Evolutionary conservation across 139 green algal genomes (phyloP).

Genomic region (Zygnema cylindricum): DNA sequence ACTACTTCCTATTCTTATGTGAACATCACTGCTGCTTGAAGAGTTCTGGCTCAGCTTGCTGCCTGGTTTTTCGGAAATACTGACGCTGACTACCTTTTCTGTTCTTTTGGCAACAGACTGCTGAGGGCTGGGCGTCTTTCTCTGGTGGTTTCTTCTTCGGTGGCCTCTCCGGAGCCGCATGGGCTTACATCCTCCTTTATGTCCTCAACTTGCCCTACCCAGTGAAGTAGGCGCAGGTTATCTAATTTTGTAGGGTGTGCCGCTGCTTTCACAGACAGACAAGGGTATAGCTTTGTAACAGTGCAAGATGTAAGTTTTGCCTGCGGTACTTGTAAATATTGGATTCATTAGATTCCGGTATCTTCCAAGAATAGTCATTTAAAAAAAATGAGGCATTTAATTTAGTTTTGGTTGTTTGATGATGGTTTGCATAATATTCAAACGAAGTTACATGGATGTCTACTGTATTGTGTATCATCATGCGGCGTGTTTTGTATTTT

Average conservation of each 20-base stretch:
- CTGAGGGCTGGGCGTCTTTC: conserved; percentile 88
- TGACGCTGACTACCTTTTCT: conserved; percentile 1
- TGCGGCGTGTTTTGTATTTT: no score
- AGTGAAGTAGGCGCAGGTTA: conserved; percentile 28
- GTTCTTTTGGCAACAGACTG: conserved; percentile 67
- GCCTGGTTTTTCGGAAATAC: no score
- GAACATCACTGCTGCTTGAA: no score
- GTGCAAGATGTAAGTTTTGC: not conserved
- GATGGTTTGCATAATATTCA: no score
- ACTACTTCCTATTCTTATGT: no score
- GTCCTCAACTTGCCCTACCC: conserved; percentile 45
- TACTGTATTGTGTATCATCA: no score
- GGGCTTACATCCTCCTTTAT: conserved; percentile 80
- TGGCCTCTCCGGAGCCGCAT: conserved; percentile 88
- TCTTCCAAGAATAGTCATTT: not conserved
- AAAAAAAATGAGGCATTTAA: not conserved
- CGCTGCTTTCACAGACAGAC: no score
- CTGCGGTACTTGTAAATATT: conserved; percentile 1
- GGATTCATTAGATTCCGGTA: conserved; percentile 2
- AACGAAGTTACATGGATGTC: no score
- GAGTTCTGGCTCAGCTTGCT: no score
- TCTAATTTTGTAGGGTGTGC: not conserved
- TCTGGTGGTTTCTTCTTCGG: conserved; percentile 88
- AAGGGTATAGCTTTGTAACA: no score
- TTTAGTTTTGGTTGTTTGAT: no score